Percentiles rank a stretch among this genome's conserved stretches.
Evolutionary conservation across 345 rosid genomes (phyloP).

Genomic region (Dovyalis caffra): DNA sequence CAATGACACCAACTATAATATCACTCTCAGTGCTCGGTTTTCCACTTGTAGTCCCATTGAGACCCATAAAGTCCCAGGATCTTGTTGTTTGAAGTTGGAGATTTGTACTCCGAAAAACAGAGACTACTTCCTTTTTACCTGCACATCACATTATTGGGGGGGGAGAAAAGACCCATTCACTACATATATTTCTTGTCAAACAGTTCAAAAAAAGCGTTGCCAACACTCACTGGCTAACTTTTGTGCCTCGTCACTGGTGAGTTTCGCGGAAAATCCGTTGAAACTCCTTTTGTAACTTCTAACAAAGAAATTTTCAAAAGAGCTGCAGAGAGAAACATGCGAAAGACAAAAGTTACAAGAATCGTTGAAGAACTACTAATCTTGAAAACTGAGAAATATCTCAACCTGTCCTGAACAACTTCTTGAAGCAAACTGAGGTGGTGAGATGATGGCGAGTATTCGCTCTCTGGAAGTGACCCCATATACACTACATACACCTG

Average conservation of each 20-base stretch:
- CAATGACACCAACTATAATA: background rate
- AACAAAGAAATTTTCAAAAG: background rate
- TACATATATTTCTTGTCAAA: no score
- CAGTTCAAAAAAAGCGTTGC: no score
- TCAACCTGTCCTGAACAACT: background rate
- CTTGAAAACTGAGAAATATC: background rate
- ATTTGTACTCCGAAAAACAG: background rate
- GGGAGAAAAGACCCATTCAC: no score
- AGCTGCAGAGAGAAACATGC: background rate
- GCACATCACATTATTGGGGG: background rate
- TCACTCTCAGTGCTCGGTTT: background rate
- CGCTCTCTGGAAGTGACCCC: constrained; percentile 3
- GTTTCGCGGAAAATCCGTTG: background rate
- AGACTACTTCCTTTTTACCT: background rate
- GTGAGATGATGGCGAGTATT: background rate
- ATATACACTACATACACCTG: constrained; percentile 1
- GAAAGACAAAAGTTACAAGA: background rate
- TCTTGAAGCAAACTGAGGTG: background rate
- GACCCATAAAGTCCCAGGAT: constrained; percentile 8
- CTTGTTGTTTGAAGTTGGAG: constrained; percentile 1
- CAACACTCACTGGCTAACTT: background rate
- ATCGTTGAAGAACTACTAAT: background rate
- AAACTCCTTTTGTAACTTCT: constrained; percentile 2
- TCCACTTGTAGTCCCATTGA: background rate
- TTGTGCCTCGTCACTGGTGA: background rate